phyloP scores from a whole-genome alignment of 805 yeast species.

The Candida golubevii region DNA sequence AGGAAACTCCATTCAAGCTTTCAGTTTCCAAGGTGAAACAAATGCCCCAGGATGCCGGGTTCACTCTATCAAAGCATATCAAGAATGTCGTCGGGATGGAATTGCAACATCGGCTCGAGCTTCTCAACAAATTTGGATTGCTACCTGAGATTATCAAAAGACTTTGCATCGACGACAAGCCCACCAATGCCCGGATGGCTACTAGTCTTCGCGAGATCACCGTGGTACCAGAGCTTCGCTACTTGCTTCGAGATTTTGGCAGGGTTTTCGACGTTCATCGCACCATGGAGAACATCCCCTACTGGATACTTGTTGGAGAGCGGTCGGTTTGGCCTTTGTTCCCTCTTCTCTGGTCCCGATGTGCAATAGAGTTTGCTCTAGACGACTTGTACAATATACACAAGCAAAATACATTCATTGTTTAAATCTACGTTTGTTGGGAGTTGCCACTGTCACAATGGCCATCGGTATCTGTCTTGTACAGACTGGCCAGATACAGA shows the following conservation, averaged over 20 bases:
- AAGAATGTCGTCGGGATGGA: conserved; percentile 68
- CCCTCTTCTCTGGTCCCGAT: conserved; percentile 79
- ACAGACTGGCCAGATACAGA: too few species aligned
- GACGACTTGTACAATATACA: conserved; percentile 63
- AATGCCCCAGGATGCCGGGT: conserved; percentile 31
- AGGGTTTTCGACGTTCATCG: conserved; percentile 75
- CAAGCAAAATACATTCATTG: conserved; percentile 19
- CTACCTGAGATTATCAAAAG: conserved; percentile 67
- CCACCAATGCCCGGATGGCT: conserved; percentile 64
- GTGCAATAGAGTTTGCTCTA: conserved; percentile 83
- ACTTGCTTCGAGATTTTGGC: conserved; percentile 65
- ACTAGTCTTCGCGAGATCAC: conserved; percentile 67
- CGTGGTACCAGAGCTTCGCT: conserved; percentile 80
- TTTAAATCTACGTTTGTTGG: too few species aligned
- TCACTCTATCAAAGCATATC: conserved; percentile 29
- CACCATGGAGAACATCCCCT: conserved; percentile 67
- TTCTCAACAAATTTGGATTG: conserved; percentile 73
- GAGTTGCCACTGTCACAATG: too few species aligned
- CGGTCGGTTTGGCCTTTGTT: conserved; percentile 89
- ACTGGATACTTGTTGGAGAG: conserved; percentile 90
- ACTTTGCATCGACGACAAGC: conserved; percentile 79
- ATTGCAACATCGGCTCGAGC: conserved; percentile 76
- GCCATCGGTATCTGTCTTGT: too few species aligned
- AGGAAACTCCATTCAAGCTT: conserved; percentile 9
- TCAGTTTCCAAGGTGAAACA: conserved; percentile 18